Evolutionary conservation across 2,329 filamentous ascomycete genomes (phyloP).

Genomic region (Hypocrella siamensis): DNA sequence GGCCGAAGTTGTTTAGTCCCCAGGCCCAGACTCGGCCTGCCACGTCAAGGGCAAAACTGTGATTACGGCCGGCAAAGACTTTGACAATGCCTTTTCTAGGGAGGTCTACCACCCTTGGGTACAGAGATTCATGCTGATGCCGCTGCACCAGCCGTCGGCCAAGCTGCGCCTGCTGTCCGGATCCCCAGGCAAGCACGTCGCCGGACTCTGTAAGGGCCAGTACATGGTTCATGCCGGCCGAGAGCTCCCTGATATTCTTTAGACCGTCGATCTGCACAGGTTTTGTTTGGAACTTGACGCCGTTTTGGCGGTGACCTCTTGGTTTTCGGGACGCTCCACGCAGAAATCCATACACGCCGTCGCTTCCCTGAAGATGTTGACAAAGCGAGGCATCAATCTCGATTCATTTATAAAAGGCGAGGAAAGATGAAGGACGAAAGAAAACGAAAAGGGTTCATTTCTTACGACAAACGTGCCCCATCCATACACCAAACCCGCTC

Average conservation of each 20-base stretch:
- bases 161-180: slow-evolving; percentile 29
- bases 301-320: background rate
- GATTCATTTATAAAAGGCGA: background rate
- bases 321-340: slow-evolving; percentile 11
- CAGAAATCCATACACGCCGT: slow-evolving; percentile 5
- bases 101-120: slow-evolving; percentile 19
- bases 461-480: slow-evolving; percentile 61
- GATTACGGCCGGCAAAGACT: slow-evolving; percentile 44
- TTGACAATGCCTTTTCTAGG: slow-evolving; percentile 17
- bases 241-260: slow-evolving; percentile 42
- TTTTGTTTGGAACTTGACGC: slow-evolving; percentile 7
- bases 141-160: slow-evolving; percentile 33
- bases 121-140: slow-evolving; percentile 28
- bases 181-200: slow-evolving; percentile 8
- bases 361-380: slow-evolving; percentile 2
- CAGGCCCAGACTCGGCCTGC: slow-evolving; percentile 51
- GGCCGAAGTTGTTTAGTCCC: slow-evolving; percentile 57
- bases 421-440: slow-evolving; percentile 1
- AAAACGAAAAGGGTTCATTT: too few relatives aligned
- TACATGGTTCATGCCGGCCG: slow-evolving; percentile 49
- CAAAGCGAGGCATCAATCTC: too few relatives aligned
- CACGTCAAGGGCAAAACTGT: slow-evolving; percentile 52
- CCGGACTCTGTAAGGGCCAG: slow-evolving; percentile 45
- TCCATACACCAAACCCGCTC: slow-evolving; percentile 53
- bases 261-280: slow-evolving; percentile 36